A percentile compares a stretch with the other conserved stretches of the same genome.
Evolutionary conservation across 139 green algal species (phyloP).

Genomic region (Chlamydomonas sphaeroides): DNA sequence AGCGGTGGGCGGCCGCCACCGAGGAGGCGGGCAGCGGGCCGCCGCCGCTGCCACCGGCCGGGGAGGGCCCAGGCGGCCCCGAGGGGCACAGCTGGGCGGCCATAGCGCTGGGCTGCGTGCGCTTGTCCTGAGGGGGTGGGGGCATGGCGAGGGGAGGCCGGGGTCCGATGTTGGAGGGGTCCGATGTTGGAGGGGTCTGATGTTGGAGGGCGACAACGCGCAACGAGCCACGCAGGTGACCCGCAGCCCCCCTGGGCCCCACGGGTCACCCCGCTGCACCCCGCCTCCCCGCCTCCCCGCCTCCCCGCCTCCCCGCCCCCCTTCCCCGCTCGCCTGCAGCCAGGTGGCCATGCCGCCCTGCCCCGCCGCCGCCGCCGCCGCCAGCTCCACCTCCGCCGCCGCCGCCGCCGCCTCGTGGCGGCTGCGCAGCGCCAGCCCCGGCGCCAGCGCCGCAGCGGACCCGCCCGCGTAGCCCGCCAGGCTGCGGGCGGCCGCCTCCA

Average conservation of each 20-base stretch:
- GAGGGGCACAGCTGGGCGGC: neutral
- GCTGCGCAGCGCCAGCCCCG: neutral
- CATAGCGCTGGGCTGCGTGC: neutral
- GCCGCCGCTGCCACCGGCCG: neutral
- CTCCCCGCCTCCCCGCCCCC: no score
- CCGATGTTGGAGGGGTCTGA: no score
- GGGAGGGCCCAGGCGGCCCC: no score
- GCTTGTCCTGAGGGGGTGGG: constrained; percentile 7
- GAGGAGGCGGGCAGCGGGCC: neutral
- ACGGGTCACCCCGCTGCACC: no score
- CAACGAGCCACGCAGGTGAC: no score
- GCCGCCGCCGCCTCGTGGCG: neutral
- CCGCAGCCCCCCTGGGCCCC: no score
- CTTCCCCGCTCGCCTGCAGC: neutral
- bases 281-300: no score
- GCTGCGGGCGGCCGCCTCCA: neutral
- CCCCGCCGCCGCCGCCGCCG: neutral
- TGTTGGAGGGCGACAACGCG: no score
- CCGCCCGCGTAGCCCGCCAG: no score
- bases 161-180: neutral
- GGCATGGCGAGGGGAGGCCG: neutral
- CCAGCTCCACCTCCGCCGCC: neutral
- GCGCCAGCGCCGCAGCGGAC: neutral
- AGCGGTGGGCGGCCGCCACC: neutral
- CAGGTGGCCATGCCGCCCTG: neutral